Percentiles rank a stretch among this genome's conserved stretches.
These are phyloP conservation scores for Triticum timopheevii DNA, from an alignment of 176 grass and related monocot genomes.

Conservation along the genomic window DNA sequence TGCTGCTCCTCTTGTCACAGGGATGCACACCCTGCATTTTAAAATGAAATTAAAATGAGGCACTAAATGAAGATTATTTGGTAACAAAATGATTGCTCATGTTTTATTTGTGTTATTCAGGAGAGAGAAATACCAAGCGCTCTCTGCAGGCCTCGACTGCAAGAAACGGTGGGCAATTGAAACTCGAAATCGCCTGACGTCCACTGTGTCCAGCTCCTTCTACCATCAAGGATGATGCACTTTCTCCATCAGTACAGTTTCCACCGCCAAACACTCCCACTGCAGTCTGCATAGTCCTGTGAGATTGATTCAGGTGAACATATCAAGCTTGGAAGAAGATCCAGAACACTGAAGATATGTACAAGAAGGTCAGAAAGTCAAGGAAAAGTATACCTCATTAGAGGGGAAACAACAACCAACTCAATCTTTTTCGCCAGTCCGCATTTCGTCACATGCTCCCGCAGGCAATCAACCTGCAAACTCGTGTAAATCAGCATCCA, in stretches of 20 bases:
- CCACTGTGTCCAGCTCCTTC: conserved; percentile 58
- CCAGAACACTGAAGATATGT: not conserved
- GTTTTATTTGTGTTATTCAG: not conserved
- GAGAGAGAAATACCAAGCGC: conserved; percentile 54
- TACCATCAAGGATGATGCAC: conserved; percentile 55
- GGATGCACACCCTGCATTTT: conserved; percentile 75
- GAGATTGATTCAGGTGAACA: not conserved
- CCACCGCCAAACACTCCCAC: conserved; percentile 89
- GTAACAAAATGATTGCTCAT: not conserved
- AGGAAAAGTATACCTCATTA: conserved; percentile 55
- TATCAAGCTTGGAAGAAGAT: not conserved
- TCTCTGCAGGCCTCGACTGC: conserved; percentile 83
- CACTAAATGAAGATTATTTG: not conserved
- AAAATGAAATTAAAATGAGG: not conserved
- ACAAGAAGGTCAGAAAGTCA: not conserved
- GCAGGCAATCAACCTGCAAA: conserved; percentile 59
- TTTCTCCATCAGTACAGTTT: conserved; percentile 40
- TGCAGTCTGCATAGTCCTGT: conserved; percentile 92
- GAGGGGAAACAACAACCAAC: conserved; percentile 77
- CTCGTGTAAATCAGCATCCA: not conserved
- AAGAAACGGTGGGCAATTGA: conserved; percentile 61
- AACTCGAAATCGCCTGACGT: conserved; percentile 51
- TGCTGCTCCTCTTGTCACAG: conserved; percentile 88
- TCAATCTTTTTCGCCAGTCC: conserved; percentile 64
- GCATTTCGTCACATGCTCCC: conserved; percentile 54